Base-by-base conservation (phyloP, 805 yeast genomes). In the Candida sakaeoensis region DNA sequence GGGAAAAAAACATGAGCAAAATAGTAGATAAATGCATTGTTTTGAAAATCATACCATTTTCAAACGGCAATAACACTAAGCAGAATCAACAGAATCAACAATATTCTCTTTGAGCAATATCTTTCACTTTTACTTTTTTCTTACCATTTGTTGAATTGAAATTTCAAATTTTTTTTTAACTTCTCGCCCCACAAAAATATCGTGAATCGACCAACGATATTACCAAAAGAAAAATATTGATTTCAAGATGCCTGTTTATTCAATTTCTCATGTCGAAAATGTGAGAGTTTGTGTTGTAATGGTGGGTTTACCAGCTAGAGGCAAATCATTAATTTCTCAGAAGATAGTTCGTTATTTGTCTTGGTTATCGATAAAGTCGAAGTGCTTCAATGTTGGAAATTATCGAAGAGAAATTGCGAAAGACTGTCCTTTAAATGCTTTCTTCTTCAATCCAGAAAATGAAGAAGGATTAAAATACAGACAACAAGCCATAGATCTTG, bases 241-340 rank as follows among this genome's bases (percentile, higher is more conserved):
- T 21, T 25, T 10, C 7, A 35, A 2, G 16, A 75, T 76, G 82
- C 80, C 80, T n/a, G 76, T 75, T 9, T 74, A 75, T 51, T 67
- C 77, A 9, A 68, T 76, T 26, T 70, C 79, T 17, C 80, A 76
- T 45, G 82, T 80, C 25, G 86, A 80, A 51, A 82, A 84, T 55
- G 73, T 83, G 38, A 33, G 89, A 47, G 80, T 87, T 21, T 87
- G 95, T 66, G 95, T 87, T 29, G 82, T 87, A 14, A 85, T 87
- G 85, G 93, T 85, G 27, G 95, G 95, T 2, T 65, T 85, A 28
- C 95, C 95, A 9, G 91, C 93, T 10, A 75, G 98, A 42, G 99
- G 99, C 3, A 93, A 93, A 61, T 85, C 96, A 3, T 81, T 89
- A 60, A 91, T 93, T 46, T 89, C 98, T 2, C 95, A 89, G 57